phyloP scores from a whole-genome alignment of 2,329 filamentous ascomycete genomes.

The Rachicladosporium sp. region DNA sequence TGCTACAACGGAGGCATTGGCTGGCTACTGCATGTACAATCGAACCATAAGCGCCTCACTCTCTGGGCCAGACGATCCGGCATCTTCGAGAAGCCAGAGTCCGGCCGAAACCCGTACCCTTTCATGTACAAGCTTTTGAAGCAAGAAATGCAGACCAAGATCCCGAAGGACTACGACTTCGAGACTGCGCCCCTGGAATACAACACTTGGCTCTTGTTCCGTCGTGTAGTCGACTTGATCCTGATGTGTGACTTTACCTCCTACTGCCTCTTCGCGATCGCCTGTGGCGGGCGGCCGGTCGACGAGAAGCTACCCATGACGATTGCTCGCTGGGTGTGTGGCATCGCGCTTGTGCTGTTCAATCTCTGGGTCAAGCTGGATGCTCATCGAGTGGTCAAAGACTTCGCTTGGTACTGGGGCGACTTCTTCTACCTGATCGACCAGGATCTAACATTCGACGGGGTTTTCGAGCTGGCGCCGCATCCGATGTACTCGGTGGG shows the following conservation, averaged over 20 bases:
- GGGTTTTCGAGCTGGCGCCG: slow-evolving; percentile 96
- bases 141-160: slow-evolving; percentile 85
- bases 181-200: slow-evolving; percentile 91
- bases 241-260: slow-evolving; percentile 98
- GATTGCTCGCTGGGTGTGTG: slow-evolving; percentile 62
- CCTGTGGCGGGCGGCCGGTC: slow-evolving; percentile 64
- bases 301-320: slow-evolving; percentile 61
- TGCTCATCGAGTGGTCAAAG: slow-evolving; percentile 93
- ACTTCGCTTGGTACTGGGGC: slow-evolving; percentile 99
- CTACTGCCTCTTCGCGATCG: slow-evolving; percentile 89
- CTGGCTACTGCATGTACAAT: slow-evolving; percentile 77
- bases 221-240: slow-evolving; percentile 88
- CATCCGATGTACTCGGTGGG: slow-evolving; percentile 99
- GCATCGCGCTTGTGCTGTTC: slow-evolving; percentile 72
- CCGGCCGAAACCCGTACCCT: slow-evolving; percentile 72
- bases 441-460: slow-evolving; percentile 94
- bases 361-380: slow-evolving; percentile 98
- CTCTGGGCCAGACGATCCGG: slow-evolving; percentile 76
- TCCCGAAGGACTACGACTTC: slow-evolving; percentile 85
- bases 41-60: slow-evolving; percentile 73
- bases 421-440: slow-evolving; percentile 99
- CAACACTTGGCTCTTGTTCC: slow-evolving; percentile 97
- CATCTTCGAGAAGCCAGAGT: slow-evolving; percentile 72
- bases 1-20: slow-evolving; percentile 93
- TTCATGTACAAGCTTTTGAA: slow-evolving; percentile 75